Base-by-base conservation (phyloP, 345 rosid genomes). In the Leavenworthia alabamica region DNA sequence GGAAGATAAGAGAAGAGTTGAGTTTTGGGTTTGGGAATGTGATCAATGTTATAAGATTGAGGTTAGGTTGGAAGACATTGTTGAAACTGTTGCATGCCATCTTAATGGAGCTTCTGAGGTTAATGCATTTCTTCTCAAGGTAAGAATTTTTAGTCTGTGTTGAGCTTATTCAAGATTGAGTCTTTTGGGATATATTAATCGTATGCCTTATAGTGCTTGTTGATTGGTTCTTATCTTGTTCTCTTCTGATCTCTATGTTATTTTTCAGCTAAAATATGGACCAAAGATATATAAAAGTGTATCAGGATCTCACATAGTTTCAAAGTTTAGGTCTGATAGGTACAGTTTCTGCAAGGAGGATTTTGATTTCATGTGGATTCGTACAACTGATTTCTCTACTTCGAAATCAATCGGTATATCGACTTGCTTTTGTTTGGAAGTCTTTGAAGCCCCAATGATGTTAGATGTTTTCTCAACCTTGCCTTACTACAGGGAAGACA, bases 301-400 rank as follows among this genome's bases (percentile, higher is more conserved):
- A n/a, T 79, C 83, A 35, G 97, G 94, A 59, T 81, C 94, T 37
- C 72, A 81, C 7, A 37, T 80, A 33, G 77, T 64, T 40, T 61
- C 89, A 3, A 83, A 79, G 73, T 75, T 89, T 68, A 75, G 47
- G n/a, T 40, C 75, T 4, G 80, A 80, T 71, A 80, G 94, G 10
- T 93, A 86, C 73, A 75, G 66, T 66, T 68, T 80, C 69, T 86
- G 86, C 88, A 81, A 81, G 85, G 97, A 89, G 66, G 86, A 85
- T 76, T 85, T 80, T 58, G 82, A 87, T 72, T 93, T 82, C 71
- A 61, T 78, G 35, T 86, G 99, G 96, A 83, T 93, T 58, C 96
- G 90, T 17, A 81, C 97, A 9, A 75, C 90, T 39, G 96, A 87
- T 66, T 83, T 87, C 73, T 82, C 97, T 7, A 8, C 26, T 6